Evolutionary conservation across 192 early-diverging fungal genomes (phyloP).

Genomic region (Coemansia sp.): DNA sequence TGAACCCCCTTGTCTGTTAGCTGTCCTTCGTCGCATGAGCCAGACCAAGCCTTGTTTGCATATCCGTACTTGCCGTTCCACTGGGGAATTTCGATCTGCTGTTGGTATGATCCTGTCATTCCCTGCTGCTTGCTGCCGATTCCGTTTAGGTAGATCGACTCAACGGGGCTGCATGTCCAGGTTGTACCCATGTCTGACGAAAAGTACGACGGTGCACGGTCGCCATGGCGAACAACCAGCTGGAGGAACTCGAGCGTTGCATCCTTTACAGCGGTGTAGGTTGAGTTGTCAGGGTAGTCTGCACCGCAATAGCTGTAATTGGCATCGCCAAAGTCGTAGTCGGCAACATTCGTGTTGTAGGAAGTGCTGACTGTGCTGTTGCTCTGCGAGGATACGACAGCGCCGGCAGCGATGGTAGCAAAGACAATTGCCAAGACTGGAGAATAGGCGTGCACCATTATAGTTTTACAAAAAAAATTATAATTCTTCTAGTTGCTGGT

Average conservation of each 20-base stretch:
- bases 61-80: too few species aligned
- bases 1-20: too few species aligned
- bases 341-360: neutral
- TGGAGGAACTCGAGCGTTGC: constrained; percentile 54
- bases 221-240: constrained; percentile 57
- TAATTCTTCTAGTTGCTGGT: neutral
- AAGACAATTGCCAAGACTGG: neutral
- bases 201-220: constrained; percentile 34
- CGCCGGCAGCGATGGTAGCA: neutral
- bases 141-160: constrained; percentile 17
- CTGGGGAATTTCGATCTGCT: constrained; percentile 24
- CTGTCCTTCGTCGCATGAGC: too few species aligned
- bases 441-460: neutral
- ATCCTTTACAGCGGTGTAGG: constrained; percentile 18
- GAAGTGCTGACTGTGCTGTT: neutral
- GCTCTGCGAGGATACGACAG: neutral
- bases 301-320: constrained; percentile 24
- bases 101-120: constrained; percentile 22
- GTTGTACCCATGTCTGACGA: constrained; percentile 22
- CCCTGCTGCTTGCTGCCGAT: constrained; percentile 15
- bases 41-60: too few species aligned
- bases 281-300: constrained; percentile 1
- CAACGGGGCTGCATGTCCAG: constrained; percentile 28
- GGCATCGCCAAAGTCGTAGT: constrained; percentile 16
- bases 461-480: neutral